Percentiles rank a stretch among this genome's conserved stretches.
Evolutionary conservation across 2,329 filamentous ascomycete species (phyloP).

Genomic region (Hymenotorrendiella dingleyae): DNA sequence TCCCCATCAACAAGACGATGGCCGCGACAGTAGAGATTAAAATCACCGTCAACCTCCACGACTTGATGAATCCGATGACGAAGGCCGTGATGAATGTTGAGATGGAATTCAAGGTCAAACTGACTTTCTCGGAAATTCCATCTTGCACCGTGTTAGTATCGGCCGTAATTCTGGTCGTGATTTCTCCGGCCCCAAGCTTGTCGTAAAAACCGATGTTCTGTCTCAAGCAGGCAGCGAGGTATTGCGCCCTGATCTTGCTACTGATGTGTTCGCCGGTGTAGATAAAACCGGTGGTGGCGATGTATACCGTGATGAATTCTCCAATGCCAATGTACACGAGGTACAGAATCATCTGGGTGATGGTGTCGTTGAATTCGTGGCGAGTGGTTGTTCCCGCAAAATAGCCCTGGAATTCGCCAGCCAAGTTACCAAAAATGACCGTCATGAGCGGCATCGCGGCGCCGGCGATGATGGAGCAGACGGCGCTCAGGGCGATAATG

Average conservation of each 20-base stretch:
- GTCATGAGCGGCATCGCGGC: conserved; percentile 50
- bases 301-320: conserved; percentile 71
- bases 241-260: conserved; percentile 73
- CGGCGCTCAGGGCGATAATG: conserved; percentile 43
- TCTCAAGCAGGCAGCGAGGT: conserved; percentile 74
- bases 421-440: conserved; percentile 71
- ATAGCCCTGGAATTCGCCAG: conserved; percentile 59
- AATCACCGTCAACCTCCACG: conserved; percentile 90
- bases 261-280: conserved; percentile 77
- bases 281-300: conserved; percentile 84
- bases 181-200: conserved; percentile 85
- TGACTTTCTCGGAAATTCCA: conserved; percentile 86
- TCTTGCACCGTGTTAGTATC: conserved; percentile 93
- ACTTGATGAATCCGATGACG: conserved; percentile 82
- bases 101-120: conserved; percentile 67
- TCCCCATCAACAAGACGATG: conserved; percentile 70
- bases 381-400: conserved; percentile 46
- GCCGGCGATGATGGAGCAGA: conserved; percentile 52
- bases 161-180: conserved; percentile 88
- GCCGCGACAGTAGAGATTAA: conserved; percentile 75
- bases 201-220: conserved; percentile 94
- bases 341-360: conserved; percentile 66
- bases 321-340: conserved; percentile 80
- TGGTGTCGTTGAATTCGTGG: conserved; percentile 51
- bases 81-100: conserved; percentile 86